Percentiles rank a stretch among this genome's conserved stretches.
Evolutionary conservation across 2,329 filamentous ascomycete species (phyloP).

Genomic region (Chaetothyriales sp.): DNA sequence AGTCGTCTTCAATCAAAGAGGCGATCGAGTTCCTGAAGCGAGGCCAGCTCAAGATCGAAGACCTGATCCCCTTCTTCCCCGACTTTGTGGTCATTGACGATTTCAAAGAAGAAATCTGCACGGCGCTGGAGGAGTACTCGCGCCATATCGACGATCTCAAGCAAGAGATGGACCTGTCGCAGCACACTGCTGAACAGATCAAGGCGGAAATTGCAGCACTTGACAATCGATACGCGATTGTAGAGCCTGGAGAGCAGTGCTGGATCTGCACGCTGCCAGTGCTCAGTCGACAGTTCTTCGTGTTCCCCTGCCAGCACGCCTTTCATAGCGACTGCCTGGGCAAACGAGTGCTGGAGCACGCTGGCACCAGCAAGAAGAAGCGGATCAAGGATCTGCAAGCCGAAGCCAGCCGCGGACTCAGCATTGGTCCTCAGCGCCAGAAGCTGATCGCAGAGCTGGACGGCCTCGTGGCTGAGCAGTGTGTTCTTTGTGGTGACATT

Average conservation of each 20-base stretch:
- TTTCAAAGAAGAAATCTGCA: constrained; percentile 96
- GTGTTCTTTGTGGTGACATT: constrained; percentile 85
- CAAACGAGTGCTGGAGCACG: constrained; percentile 67
- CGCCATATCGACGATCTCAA: constrained; percentile 78
- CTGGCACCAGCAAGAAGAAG: constrained; percentile 58
- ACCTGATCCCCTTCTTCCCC: constrained; percentile 94
- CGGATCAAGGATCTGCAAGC: constrained; percentile 74
- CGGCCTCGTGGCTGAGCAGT: constrained; percentile 75
- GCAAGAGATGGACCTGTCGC: constrained; percentile 89
- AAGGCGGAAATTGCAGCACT: constrained; percentile 74
- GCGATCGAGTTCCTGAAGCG: constrained; percentile 88
- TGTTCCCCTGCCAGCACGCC: constrained; percentile 94
- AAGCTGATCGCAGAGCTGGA: constrained; percentile 78
- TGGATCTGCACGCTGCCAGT: constrained; percentile 76
- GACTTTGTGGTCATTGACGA: constrained; percentile 98
- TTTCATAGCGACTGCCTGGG: constrained; percentile 94
- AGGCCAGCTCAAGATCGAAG: constrained; percentile 83
- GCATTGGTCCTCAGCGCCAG: constrained; percentile 57
- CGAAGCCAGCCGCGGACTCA: constrained; percentile 62
- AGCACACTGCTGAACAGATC: constrained; percentile 77
- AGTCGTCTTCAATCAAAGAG: constrained; percentile 70
- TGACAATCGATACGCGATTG: constrained; percentile 83
- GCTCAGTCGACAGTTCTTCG: constrained; percentile 85
- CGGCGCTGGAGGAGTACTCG: constrained; percentile 81
- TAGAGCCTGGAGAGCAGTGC: constrained; percentile 89